phyloP scores from a whole-genome alignment of 306 rosid species.

The Quercus ilex region DNA sequence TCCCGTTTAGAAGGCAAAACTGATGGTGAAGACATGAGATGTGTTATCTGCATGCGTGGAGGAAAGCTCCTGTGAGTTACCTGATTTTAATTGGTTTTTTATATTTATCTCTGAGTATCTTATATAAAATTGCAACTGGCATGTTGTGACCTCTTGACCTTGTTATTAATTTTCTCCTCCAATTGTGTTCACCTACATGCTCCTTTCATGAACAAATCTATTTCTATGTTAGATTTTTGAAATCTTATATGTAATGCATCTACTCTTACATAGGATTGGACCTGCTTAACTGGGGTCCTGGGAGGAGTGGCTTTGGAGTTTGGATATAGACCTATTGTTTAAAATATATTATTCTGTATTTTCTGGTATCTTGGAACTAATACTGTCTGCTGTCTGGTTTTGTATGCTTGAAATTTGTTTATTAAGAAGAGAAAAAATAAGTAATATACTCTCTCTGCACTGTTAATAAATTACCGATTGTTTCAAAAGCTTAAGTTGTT shows the following conservation, averaged over 20 bases:
- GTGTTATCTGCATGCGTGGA: slow-evolving; percentile 27
- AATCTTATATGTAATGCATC: background rate
- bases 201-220: background rate
- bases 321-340: background rate
- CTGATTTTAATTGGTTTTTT: background rate
- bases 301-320: background rate
- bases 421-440: too few species aligned
- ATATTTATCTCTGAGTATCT: background rate
- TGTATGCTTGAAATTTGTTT: too few species aligned
- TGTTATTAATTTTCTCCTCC: background rate
- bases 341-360: background rate
- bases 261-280: background rate
- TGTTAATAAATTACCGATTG: too few species aligned
- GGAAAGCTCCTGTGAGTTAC: slow-evolving; percentile 37
- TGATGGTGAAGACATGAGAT: background rate
- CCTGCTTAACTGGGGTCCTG: background rate
- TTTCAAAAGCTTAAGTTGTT: too few species aligned
- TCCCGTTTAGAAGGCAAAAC: background rate
- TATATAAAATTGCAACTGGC: background rate
- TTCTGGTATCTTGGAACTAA: background rate
- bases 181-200: background rate
- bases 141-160: background rate
- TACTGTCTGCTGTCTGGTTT: background rate
- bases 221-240: background rate
- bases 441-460: too few species aligned